A percentile compares a stretch with the other conserved stretches of the same genome.
These are phyloP conservation scores for Talaromyces funiculosus DNA, from an alignment of 2,329 filamentous ascomycete genomes.

Conservation along the genomic window DNA sequence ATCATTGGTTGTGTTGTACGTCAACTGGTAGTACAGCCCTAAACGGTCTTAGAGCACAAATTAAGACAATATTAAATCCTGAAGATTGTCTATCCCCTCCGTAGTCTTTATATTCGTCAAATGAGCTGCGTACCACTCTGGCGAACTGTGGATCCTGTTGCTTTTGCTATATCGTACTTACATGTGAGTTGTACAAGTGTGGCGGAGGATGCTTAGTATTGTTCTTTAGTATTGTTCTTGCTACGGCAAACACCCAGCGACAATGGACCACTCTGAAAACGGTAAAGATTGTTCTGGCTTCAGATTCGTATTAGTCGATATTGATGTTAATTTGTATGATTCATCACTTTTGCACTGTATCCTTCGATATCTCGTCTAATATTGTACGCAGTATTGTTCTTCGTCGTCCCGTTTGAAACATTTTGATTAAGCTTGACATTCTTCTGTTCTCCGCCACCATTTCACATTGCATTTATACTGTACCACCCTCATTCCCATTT, in stretches of 20 bases:
- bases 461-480: neutral
- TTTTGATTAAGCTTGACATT: neutral
- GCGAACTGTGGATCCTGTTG: neutral
- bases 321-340: neutral
- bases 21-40: neutral
- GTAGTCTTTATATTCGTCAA: neutral
- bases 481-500: neutral
- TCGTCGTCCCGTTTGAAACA: neutral
- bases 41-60: too few relatives aligned
- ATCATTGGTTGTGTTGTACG: neutral
- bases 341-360: neutral
- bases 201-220: constrained; percentile 1
- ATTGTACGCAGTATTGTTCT: neutral
- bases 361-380: neutral
- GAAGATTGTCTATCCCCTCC: neutral
- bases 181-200: neutral
- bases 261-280: neutral
- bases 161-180: neutral
- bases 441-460: neutral
- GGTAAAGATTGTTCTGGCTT: neutral
- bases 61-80: neutral
- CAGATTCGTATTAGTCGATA: neutral
- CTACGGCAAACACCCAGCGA: constrained; percentile 1
- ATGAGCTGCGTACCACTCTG: neutral
- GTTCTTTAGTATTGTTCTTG: constrained; percentile 9